These are phyloP conservation scores for Solanum raphanifolium DNA, from an alignment of 257 asterid genomes.

Conservation along the genomic window DNA sequence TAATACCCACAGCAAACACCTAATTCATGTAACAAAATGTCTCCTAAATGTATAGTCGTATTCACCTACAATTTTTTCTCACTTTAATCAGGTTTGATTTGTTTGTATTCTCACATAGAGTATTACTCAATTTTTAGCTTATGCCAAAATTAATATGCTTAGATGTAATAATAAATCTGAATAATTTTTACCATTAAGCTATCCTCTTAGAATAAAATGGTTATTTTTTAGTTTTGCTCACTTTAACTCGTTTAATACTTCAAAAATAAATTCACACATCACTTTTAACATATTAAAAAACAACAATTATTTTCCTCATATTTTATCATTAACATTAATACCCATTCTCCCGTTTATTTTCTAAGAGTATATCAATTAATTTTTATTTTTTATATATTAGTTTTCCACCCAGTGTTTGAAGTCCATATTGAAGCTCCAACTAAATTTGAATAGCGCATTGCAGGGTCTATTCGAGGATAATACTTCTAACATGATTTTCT, in stretches of 20 bases:
- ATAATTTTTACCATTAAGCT: background rate
- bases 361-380: background rate
- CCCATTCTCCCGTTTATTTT: background rate
- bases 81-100: background rate
- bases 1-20: background rate
- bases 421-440: accelerated
- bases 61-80: background rate
- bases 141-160: background rate
- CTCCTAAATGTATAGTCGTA: background rate
- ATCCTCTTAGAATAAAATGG: background rate
- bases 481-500: too few species aligned
- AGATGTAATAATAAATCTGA: background rate
- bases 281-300: background rate
- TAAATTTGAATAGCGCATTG: accelerated
- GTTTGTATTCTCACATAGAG: background rate
- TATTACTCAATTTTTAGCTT: background rate
- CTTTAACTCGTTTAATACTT: background rate
- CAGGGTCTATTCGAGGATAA: accelerated
- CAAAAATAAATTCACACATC: background rate
- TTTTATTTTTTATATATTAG: too few species aligned
- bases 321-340: too few species aligned
- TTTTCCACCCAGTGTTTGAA: accelerated
- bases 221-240: background rate
- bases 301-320: background rate
- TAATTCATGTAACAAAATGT: background rate